Conservation (phyloP, 1,284 basidiomycete species). For the Thecaphora frezii region DNA sequence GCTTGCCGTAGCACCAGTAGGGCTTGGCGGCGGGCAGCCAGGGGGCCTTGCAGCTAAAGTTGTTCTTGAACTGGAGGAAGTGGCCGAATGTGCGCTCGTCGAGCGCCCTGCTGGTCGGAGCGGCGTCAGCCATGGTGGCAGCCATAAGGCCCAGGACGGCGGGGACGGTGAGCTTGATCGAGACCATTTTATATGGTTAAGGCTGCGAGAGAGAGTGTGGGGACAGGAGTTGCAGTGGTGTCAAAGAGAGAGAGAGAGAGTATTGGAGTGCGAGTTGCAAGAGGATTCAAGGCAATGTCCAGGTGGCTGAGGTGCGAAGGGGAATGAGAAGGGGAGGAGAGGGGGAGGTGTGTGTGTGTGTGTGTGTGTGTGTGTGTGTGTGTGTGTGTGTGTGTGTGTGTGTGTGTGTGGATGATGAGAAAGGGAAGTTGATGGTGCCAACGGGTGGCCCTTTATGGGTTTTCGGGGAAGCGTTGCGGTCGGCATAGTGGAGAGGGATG, state of each 20-base stretch:
- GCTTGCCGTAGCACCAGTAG: slow-evolving; percentile 4
- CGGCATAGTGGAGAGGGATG: background rate
- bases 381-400: slow-evolving; percentile 1
- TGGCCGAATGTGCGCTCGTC: slow-evolving; percentile 8
- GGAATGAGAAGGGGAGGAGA: background rate
- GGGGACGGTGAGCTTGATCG: slow-evolving; percentile 8
- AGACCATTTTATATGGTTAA: slow-evolving; percentile 9
- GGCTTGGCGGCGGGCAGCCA: slow-evolving; percentile 19
- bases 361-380: slow-evolving; percentile 1
- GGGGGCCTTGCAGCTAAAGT: slow-evolving; percentile 12
- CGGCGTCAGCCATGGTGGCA: slow-evolving; percentile 13
- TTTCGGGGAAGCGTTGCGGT: background rate
- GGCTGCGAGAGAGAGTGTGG: background rate
- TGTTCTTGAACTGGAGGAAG: slow-evolving; percentile 5
- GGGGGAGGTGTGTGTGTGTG: slow-evolving; percentile 1
- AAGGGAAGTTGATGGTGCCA: background rate
- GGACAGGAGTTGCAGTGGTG: background rate
- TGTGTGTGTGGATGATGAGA: slow-evolving; percentile 2
- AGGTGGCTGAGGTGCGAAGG: background rate
- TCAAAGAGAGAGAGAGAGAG: background rate
- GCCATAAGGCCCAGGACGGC: slow-evolving; percentile 11
- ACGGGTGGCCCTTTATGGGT: background rate
- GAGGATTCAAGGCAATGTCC: background rate
- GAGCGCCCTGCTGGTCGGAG: slow-evolving; percentile 7
- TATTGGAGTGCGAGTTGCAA: background rate